Evolutionary conservation across 106 monocot genomes (phyloP).

Genomic region (Dendrobium officinale): DNA sequence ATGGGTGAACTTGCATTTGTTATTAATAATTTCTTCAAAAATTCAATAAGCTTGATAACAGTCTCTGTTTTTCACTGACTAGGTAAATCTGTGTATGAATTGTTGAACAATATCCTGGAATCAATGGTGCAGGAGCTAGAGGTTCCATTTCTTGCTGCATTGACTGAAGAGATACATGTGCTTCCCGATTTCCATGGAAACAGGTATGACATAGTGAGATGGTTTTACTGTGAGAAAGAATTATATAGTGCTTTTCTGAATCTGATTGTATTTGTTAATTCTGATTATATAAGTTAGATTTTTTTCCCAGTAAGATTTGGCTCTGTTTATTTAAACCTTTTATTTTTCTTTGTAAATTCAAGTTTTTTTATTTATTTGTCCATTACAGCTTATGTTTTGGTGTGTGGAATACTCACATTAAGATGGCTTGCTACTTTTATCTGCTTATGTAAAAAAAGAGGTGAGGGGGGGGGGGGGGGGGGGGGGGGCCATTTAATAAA

Average conservation of each 20-base stretch:
- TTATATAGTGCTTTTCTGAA: background rate
- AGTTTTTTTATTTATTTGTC: background rate
- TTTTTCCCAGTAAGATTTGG: background rate
- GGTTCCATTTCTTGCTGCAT: slow-evolving; percentile 58
- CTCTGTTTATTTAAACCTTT: background rate
- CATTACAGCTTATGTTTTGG: background rate
- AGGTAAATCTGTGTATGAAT: slow-evolving; percentile 73
- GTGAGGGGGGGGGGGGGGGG: background rate
- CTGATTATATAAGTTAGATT: background rate
- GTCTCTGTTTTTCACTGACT: slow-evolving; percentile 10
- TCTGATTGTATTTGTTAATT: background rate
- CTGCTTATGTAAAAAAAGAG: background rate
- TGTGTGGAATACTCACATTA: background rate
- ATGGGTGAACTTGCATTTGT: background rate
- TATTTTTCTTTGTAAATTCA: background rate
- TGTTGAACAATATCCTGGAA: slow-evolving; percentile 71
- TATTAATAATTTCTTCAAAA: background rate
- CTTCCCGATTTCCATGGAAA: slow-evolving; percentile 99
- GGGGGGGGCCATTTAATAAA: background rate
- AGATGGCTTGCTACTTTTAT: background rate
- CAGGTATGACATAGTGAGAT: slow-evolving; percentile 36
- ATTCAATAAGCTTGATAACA: background rate
- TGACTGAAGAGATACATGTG: slow-evolving; percentile 82
- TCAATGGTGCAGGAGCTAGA: slow-evolving; percentile 52
- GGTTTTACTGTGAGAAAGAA: background rate